These are phyloP conservation scores for Kwoniella sp. DNA, from an alignment of 768 basidiomycete species.

Conservation along the genomic window DNA sequence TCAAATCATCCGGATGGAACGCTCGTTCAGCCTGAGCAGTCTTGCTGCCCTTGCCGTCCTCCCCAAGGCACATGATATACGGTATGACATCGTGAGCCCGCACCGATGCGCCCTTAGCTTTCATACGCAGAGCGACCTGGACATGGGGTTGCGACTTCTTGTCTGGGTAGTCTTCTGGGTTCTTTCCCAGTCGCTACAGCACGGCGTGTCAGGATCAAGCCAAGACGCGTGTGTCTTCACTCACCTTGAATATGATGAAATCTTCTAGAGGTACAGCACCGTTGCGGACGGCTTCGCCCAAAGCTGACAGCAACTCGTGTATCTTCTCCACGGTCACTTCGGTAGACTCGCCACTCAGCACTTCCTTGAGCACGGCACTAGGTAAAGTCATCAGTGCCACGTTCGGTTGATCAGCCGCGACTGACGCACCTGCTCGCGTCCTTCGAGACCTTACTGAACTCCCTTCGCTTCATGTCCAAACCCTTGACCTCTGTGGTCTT, in stretches of 20 bases:
- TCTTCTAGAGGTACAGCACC: constrained; percentile 82
- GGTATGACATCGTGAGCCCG: constrained; percentile 89
- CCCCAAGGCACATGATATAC: constrained; percentile 80
- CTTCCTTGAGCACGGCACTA: constrained; percentile 83
- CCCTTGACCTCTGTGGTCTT: constrained; percentile 85
- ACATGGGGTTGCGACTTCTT: constrained; percentile 93
- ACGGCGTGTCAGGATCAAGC: neutral
- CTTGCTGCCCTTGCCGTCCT: constrained; percentile 66
- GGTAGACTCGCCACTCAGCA: constrained; percentile 83
- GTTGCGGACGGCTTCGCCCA: constrained; percentile 72
- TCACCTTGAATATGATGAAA: constrained; percentile 88
- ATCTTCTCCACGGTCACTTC: constrained; percentile 85
- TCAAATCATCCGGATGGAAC: constrained; percentile 86
- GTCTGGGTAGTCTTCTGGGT: constrained; percentile 95
- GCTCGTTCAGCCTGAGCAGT: constrained; percentile 82
- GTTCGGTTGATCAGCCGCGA: neutral
- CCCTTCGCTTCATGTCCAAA: constrained; percentile 97
- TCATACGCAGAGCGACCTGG: constrained; percentile 88
- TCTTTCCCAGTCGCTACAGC: constrained; percentile 82
- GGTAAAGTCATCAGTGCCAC: neutral
- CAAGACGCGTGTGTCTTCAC: constrained; percentile 10
- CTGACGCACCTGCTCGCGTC: constrained; percentile 76
- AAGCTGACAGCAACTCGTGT: constrained; percentile 76
- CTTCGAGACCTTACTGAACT: constrained; percentile 89
- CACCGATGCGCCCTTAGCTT: constrained; percentile 72